Base-by-base conservation (phyloP, 2,329 filamentous ascomycete species). In the Colletotrichum higginsianum region DNA sequence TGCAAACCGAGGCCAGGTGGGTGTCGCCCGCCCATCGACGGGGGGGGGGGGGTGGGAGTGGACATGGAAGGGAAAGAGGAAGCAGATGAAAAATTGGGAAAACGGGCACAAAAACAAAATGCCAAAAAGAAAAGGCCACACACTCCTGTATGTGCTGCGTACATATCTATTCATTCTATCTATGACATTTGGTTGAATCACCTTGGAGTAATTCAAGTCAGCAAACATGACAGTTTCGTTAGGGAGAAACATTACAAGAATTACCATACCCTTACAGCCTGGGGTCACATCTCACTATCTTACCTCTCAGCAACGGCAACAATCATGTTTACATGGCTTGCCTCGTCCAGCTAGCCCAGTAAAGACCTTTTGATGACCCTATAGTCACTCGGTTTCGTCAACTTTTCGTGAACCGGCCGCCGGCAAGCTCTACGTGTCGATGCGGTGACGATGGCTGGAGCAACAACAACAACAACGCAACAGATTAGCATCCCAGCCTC, bases 391-490 rank as follows among this genome's bases (percentile, higher is more conserved):
- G 44, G 47, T 42, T 42, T 57, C 65, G 40, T 52, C 7, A 42
- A 26, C 21, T 40, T 6, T 13, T 6, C 11, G 55, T n/a, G 21
- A 58, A 26, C 38, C 55, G 35, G n/a, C 38, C 47, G 44, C 38
- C 61, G 6, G 4, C 50, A 15, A 64, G n/a, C 23, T 52, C 12
- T n/a, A 49, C 38, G 11, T 23, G 38, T 21, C n/a, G 18, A 21
- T 30, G 38, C 35, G 40, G 58, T 60, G 58, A 71, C 58, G 60
- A 58, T 46, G 38, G 52, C 61, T 71, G 68, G 68, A 52, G 68
- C 68, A 68, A 63, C 58, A 47, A 38, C 35, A 47, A 38, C 35
- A 38, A 38, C 35, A 38, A 38, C 11, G 35, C 35, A 38, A 47
- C 30, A 61, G 49, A 66, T 58, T 53, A 35, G 40, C 68, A 60